Evolutionary conservation across 2,329 filamentous ascomycete genomes (phyloP).

Genomic region (Knoxdaviesia capensis): DNA sequence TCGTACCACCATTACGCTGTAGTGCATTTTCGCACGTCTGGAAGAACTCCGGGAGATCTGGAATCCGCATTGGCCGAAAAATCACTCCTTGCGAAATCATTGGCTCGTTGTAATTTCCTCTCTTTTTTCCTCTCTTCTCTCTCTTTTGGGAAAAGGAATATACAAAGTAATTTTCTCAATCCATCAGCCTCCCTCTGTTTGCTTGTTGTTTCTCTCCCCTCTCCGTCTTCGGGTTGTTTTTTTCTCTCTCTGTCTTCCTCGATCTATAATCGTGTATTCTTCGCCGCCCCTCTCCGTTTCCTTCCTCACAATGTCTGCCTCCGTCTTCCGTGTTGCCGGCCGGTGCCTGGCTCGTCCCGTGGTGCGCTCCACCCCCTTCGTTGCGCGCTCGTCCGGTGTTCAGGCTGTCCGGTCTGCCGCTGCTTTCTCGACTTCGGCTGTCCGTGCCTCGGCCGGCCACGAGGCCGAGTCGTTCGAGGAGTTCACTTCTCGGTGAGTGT

Average conservation of each 20-base stretch:
- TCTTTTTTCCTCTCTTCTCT: neutral
- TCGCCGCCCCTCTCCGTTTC: constrained; percentile 9
- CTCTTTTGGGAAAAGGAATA: neutral
- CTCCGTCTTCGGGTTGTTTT: neutral
- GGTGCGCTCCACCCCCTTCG: constrained; percentile 41
- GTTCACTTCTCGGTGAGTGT: constrained; percentile 71
- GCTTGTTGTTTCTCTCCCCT: neutral
- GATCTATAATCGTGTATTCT: constrained; percentile 3
- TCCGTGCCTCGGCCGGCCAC: constrained; percentile 38
- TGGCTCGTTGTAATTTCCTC: neutral
- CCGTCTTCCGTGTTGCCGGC: constrained; percentile 50
- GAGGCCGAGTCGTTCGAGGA: constrained; percentile 97
- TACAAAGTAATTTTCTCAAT: too few relatives aligned
- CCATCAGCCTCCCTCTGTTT: constrained; percentile 8
- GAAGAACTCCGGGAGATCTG: too few relatives aligned
- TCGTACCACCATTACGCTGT: too few relatives aligned
- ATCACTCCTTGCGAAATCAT: too few relatives aligned
- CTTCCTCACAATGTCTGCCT: constrained; percentile 35
- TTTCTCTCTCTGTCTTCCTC: neutral
- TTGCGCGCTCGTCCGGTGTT: constrained; percentile 18
- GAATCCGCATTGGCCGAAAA: too few relatives aligned
- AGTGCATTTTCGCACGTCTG: too few relatives aligned
- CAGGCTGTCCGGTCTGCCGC: too few relatives aligned
- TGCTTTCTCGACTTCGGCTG: constrained; percentile 19
- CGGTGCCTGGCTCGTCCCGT: constrained; percentile 43